These are phyloP conservation scores for Capronia coronata DNA, from an alignment of 2,329 filamentous ascomycete species.

Conservation along the genomic window DNA sequence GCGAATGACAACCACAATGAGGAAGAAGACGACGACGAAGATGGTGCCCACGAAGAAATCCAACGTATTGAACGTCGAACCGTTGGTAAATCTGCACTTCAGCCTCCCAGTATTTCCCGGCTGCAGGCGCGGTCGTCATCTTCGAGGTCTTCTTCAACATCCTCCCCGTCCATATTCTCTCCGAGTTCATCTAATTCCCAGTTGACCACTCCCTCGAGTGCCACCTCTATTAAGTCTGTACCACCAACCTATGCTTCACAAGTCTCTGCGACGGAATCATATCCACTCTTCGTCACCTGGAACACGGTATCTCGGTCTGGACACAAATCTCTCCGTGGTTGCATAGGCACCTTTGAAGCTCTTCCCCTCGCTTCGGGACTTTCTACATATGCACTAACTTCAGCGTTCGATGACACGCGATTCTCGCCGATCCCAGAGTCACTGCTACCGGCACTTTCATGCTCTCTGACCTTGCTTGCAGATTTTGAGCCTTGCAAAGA, in stretches of 20 bases:
- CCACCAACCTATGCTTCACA: constrained; percentile 38
- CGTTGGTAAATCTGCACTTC: constrained; percentile 17
- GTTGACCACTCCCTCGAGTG: constrained; percentile 40
- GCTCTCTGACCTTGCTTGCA: constrained; percentile 73
- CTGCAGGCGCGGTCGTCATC: constrained; percentile 26
- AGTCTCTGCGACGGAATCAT: constrained; percentile 40
- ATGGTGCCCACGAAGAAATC: constrained; percentile 11
- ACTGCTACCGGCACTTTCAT: constrained; percentile 44
- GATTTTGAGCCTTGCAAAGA: constrained; percentile 71
- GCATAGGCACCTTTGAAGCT: constrained; percentile 88
- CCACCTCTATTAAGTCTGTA: constrained; percentile 43
- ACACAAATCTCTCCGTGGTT: constrained; percentile 70
- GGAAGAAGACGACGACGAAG: constrained; percentile 31
- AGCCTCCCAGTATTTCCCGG: constrained; percentile 30
- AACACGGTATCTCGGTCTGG: constrained; percentile 62
- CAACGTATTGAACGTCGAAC: constrained; percentile 19
- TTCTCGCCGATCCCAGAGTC: constrained; percentile 51
- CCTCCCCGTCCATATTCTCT: constrained; percentile 37
- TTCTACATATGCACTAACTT: constrained; percentile 73
- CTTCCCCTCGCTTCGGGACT: constrained; percentile 68
- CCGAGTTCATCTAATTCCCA: constrained; percentile 43
- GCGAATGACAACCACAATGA: constrained; percentile 35
- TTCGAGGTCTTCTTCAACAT: constrained; percentile 33
- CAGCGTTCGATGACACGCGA: constrained; percentile 60
- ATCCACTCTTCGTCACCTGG: constrained; percentile 92